Evolutionary conservation across 805 yeast species (phyloP), one percentile per base, ranked within the genome.

Genomic region (Komagataella populi): DNA sequence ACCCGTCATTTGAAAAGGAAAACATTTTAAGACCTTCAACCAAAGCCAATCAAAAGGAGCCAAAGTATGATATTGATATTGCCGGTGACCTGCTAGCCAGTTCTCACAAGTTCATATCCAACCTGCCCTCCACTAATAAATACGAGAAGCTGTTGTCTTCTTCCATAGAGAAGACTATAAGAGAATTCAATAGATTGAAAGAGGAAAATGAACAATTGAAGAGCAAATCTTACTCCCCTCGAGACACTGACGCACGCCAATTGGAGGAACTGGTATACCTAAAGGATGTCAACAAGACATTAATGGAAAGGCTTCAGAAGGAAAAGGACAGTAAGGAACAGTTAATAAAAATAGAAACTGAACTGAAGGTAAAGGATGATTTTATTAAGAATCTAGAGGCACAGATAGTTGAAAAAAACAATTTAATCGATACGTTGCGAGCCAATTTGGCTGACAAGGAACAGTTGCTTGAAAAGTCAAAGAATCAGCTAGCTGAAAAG

Each of bases 1-100:
- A 7, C 23, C 10, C 23, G 10, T 17, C 20, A 8, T 52, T 54
- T 18, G 59, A 55, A 7, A 49, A 53, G 36, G 56, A 59, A 44
- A 63, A 63, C 16, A 56, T 65, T 8, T 60, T 63, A 47, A 55
- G 58, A 30, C 39, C 39, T 6, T 56, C 55, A 14, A 56, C 55
- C 50, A 63, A 60, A 49, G 39, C 17, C 7, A 46, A 12, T 10
- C 14, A n/a, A 16, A 23, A 18, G 16, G 44, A 14, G 39, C 14
- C 39, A 6, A 30, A 30, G 14, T 30, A 30, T 30, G 39, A 30
- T 14, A 30, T 30, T 30, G 46, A 44, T 44, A 17, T 44, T 14
- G 43, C 48, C 23, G 48, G 30, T 17, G 20, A 49, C 17, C 51
- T 49, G 20, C 39, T 49, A 18, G 44, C 48, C 18, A 47, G 45